Percentiles rank a stretch among this genome's conserved stretches.
Evolutionary conservation across 371 early-diverging fungal genomes (phyloP).

Genomic region (Saksenaea vasiformis): DNA sequence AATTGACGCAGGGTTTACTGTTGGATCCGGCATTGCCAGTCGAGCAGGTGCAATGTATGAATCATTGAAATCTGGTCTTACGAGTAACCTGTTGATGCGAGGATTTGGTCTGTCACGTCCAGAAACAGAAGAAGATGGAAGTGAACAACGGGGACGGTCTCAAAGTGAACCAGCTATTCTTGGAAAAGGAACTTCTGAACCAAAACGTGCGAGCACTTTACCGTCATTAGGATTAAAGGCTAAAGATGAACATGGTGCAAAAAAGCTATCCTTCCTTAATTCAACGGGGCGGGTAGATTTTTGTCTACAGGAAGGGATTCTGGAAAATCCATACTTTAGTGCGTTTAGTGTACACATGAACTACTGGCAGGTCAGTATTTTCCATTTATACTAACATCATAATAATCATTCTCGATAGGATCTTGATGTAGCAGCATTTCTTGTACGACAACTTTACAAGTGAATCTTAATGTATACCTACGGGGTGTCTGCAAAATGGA

Average conservation of each 20-base stretch:
- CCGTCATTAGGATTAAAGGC: background rate
- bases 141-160: constrained; percentile 18
- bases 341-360: constrained; percentile 74
- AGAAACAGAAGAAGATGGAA: background rate
- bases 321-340: constrained; percentile 79
- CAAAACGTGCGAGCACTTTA: background rate
- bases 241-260: constrained; percentile 26
- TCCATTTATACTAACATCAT: background rate
- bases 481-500: too few relatives aligned
- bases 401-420: constrained; percentile 32
- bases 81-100: constrained; percentile 56
- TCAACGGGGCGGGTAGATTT: constrained; percentile 72
- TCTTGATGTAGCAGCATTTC: constrained; percentile 59
- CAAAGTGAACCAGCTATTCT: constrained; percentile 24
- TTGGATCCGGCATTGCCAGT: constrained; percentile 61
- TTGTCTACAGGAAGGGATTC: constrained; percentile 73
- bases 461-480: too few relatives aligned
- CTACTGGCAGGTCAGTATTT: constrained; percentile 62
- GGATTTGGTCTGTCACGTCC: constrained; percentile 48
- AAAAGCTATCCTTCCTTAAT: constrained; percentile 56
- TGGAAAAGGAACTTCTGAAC: background rate
- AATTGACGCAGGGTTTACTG: constrained; percentile 55
- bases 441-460: constrained; percentile 46
- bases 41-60: constrained; percentile 73
- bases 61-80: constrained; percentile 57